Base-by-base conservation (phyloP, 208 protist genomes). In the Leishmania tropica region DNA sequence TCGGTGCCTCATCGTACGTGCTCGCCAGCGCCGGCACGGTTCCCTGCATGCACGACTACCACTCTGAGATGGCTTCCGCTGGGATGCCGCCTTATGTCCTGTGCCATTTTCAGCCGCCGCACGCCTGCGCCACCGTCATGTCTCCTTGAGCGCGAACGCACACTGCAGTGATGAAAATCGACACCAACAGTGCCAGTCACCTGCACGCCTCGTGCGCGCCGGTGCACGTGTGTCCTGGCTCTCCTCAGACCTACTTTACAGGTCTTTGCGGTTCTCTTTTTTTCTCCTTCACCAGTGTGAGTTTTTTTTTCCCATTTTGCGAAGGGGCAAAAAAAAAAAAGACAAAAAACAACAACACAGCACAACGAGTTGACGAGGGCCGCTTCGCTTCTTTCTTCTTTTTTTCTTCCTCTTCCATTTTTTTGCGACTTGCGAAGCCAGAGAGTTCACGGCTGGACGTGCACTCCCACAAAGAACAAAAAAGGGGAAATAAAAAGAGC, bases 1-100 rank as follows among this genome's bases (percentile, higher is more conserved):
- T 81, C 6, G 74, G 78, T 31, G 75, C 68, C 1, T 74, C 78
- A 65, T 77, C 83, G 51, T 86, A 83, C 78, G 68, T 86, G 74
- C 11, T 86, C n/a, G 74, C 83, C 19, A 54, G 48, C 58, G 48
- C 74, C 35, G 67, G 56, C 47, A 51, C 65, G 13, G 53, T 71
- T 70, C 54, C 78, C 2, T 83, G 77, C 67, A 77, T 76, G 15
- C 51, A 48, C 35, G 83, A 82, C 48, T 81, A 83, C 75, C 65
- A 60, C 42, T n/a, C 67, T 54, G 83, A 86, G 11, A 54, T 72
- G n/a, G 64, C 74, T 2, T 67, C 83, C 11, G 10, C 47, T 13
- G 78, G 75, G 35, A 80, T 86, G 64, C 65, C 83, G 48, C 78
- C 83, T 53, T 86, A 83, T 53, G 75, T 86, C 31, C 37, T 86